Evolutionary conservation across 805 yeast species (phyloP), one percentile per base, ranked within the genome.

Genomic region (Wickerhamomyces subpelliculosus): DNA sequence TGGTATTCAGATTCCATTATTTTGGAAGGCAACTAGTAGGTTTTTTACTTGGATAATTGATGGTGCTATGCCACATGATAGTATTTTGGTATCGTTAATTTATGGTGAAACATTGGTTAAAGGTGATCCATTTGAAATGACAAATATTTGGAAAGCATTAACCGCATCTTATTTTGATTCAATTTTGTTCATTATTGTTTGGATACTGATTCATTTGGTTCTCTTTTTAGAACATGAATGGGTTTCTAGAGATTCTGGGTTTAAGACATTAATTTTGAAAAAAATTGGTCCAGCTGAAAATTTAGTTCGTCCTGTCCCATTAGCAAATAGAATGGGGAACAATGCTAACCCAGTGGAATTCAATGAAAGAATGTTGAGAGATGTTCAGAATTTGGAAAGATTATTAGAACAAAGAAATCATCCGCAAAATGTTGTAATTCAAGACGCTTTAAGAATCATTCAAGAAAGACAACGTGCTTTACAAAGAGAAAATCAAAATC

Each of bases 211-310:
- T 20, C 69, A 65, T 40, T 44, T 73, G 14, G 70, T 75, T 5
- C 40, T 77, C 7, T 73, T 75, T 51, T 63, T 78, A 18, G 78
- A 73, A 43, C 83, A 80, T 52, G 88, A 82, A 47, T 78, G 83
- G 76, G 81, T 83, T 13, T 73, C 75, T 2, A 64, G 78, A 38
- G 94, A 84, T 54, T 77, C 78, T 34, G 87, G 86, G 0, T 81
- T 80, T 54, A 57, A 64, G 22, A 77, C 75, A 51, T 67, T 81
- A 54, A 62, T 83, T 14, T 55, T 69, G 37, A 74, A 67, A 44
- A 73, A 70, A 41, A 73, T 84, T 33, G 93, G 93, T 3, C 69
- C 56, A 58, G 22, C 27, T 34, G 27, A 29, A 25, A 34, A 27
- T 19, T 20, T 34, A 13, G 25, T 19, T 20, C 29, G 23, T 18